These are phyloP conservation scores for Candolleomyces efflorescens DNA, from an alignment of 768 basidiomycete genomes.

Conservation along the genomic window DNA sequence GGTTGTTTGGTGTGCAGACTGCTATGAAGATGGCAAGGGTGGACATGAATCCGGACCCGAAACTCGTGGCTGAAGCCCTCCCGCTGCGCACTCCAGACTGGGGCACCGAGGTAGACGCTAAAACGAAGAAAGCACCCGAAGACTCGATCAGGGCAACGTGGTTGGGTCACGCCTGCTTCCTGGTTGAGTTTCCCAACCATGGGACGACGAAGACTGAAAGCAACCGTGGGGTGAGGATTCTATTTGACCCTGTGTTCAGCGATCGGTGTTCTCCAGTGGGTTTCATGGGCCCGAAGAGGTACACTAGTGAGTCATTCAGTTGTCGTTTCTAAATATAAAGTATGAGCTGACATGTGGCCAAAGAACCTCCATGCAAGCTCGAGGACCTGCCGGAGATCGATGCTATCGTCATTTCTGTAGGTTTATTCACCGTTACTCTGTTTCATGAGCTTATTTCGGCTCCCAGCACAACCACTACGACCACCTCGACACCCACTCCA, in stretches of 20 bases:
- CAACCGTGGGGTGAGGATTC: conserved; percentile 37
- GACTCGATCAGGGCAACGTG: conserved; percentile 45
- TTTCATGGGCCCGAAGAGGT: conserved; percentile 42
- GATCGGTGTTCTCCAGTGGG: conserved; percentile 47
- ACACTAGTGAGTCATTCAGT: conserved; percentile 34
- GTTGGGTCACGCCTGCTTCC: conserved; percentile 54
- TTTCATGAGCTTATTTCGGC: not conserved
- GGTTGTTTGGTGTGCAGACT: too few relatives aligned
- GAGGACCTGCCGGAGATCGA: conserved; percentile 59
- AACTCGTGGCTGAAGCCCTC: conserved; percentile 12
- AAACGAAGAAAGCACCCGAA: conserved; percentile 12
- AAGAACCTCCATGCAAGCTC: conserved; percentile 46
- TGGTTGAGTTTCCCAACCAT: conserved; percentile 43
- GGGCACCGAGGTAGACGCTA: conserved; percentile 20
- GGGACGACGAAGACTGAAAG: conserved; percentile 7
- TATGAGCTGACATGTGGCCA: not conserved
- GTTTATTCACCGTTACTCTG: not conserved
- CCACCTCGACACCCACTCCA: conserved; percentile 45
- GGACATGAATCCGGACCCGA: conserved; percentile 5
- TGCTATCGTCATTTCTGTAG: conserved; percentile 54
- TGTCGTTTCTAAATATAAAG: not conserved
- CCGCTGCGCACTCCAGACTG: conserved; percentile 35
- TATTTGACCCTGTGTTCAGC: conserved; percentile 55
- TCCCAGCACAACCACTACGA: conserved; percentile 49
- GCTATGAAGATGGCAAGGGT: conserved; percentile 3